Percentiles rank a stretch among this genome's conserved stretches.
phyloP scores from a whole-genome alignment of 495 filamentous ascomycete species.

The Pyrenopolyporus hunteri region DNA sequence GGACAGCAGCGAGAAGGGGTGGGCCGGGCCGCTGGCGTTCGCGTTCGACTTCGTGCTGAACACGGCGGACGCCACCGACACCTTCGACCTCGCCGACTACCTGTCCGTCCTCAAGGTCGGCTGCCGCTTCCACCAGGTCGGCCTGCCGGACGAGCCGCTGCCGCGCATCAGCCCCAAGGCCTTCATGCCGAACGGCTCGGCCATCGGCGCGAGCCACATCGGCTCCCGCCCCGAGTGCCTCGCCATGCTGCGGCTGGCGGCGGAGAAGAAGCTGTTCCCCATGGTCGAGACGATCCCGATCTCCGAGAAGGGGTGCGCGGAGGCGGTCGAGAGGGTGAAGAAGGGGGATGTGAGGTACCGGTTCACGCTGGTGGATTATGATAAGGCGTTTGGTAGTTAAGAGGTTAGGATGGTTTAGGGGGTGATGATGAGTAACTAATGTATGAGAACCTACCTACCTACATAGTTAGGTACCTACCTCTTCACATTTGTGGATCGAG shows the following conservation, averaged over 20 bases:
- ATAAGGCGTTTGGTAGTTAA: slow-evolving; percentile 62
- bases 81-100: slow-evolving; percentile 69
- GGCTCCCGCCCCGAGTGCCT: slow-evolving; percentile 74
- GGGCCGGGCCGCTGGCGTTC: slow-evolving; percentile 61
- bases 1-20: slow-evolving; percentile 67
- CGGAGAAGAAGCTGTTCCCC: slow-evolving; percentile 73
- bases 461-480: not conserved
- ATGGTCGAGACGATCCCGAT: slow-evolving; percentile 75
- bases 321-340: slow-evolving; percentile 72
- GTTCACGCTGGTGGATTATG: slow-evolving; percentile 68
- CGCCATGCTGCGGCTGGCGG: slow-evolving; percentile 75
- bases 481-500: too few species aligned
- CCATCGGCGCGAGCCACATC: slow-evolving; percentile 72
- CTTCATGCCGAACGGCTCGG: slow-evolving; percentile 66
- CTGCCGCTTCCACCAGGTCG: slow-evolving; percentile 76
- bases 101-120: slow-evolving; percentile 71
- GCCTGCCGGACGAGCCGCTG: slow-evolving; percentile 71
- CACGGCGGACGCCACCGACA: slow-evolving; percentile 70
- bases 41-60: slow-evolving; percentile 79
- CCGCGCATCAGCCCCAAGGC: slow-evolving; percentile 65
- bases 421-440: too few species aligned
- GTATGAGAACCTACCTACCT: not conserved
- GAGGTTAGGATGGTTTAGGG: not conserved
- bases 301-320: slow-evolving; percentile 69
- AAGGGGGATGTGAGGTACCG: slow-evolving; percentile 72